Base-by-base conservation (phyloP, 768 basidiomycete species). In the Lentinula lateritia region DNA sequence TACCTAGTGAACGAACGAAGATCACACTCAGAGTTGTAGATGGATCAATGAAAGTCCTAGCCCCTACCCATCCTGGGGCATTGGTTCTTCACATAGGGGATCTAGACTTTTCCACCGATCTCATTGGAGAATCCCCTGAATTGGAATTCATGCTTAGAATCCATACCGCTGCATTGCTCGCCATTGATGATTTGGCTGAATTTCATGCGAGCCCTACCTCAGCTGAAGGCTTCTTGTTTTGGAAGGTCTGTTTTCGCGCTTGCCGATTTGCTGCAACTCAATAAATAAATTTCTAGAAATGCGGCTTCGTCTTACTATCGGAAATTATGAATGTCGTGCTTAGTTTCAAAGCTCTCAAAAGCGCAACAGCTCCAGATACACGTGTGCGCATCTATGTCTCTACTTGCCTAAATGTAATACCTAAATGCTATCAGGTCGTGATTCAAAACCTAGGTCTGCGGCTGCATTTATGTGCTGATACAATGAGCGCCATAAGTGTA, bases 1-100 rank as follows among this genome's bases (percentile, higher is more conserved):
- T 94, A 15, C 97, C 97, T 1, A 93, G 82, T 60, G 97, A 98
- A 70, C 75, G 89, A 46, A 98, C 94, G 6, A 76, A 78, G 10
- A 73, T 98, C 28, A 76, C 80, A n/a, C 62, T 95, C 38, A 83
- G 80, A 64, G 67, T 94, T 20, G 62, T 75, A 16, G 89, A 95
- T 66, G 82, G 86, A 9, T 90, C 92, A 0, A 66, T 92, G 10
- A 85, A 86, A 54, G 62, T 83, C 1, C 75, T 83, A 20, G 82
- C 88, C 1, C 82, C 83, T 1, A 80, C 70, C 0, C 75, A 88
- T 66, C 76, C 81, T 2, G 92, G 93, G 16, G 83, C 86, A 2
- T 63, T 90, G n/a, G 81, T 92, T 5, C 56, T 88, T 0, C 79
- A 91, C 63, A 65, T 92, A 7, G 87, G 85, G 34, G 83, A 87